Percentiles rank a stretch among this genome's conserved stretches.
phyloP scores from a whole-genome alignment of 352 stramenopile species.

The Phytophthora syringae region DNA sequence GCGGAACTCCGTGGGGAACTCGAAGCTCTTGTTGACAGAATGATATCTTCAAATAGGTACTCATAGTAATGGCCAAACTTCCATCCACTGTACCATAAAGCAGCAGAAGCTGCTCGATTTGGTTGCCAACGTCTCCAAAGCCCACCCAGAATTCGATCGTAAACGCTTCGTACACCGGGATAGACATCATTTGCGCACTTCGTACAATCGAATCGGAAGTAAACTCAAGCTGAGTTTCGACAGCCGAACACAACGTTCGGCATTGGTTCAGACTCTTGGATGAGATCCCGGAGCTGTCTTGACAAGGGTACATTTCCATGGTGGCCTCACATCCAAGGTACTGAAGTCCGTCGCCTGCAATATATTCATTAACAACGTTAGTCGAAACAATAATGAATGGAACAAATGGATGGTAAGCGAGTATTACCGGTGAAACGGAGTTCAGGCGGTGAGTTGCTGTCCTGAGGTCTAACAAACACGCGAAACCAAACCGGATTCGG shows the following conservation, averaged over 20 bases:
- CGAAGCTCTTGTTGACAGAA: conserved; percentile 36
- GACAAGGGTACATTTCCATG: conserved; percentile 33
- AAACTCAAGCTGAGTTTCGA: conserved; percentile 49
- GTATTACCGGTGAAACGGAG: conserved; percentile 46
- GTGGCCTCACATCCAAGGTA: conserved; percentile 42
- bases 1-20: conserved; percentile 39
- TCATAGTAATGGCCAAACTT: conserved; percentile 23
- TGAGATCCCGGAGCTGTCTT: conserved; percentile 2
- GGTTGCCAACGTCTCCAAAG: conserved; percentile 8
- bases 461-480: conserved; percentile 34
- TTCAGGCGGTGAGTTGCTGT: conserved; percentile 3
- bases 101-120: conserved; percentile 38
- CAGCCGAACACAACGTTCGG: conserved; percentile 23
- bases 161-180: conserved; percentile 24
- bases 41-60: conserved; percentile 34
- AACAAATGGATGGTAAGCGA: neutral
- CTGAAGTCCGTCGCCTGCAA: conserved; percentile 39
- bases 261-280: conserved; percentile 31
- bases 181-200: conserved; percentile 31
- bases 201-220: conserved; percentile 30
- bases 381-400: neutral
- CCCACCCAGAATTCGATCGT: conserved; percentile 59
- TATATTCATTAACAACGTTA: conserved; percentile 6
- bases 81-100: conserved; percentile 37
- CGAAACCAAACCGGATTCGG: conserved; percentile 36